Base-by-base conservation (phyloP, 2,329 filamentous ascomycete species). In the Neopestalotiopsis rosae region DNA sequence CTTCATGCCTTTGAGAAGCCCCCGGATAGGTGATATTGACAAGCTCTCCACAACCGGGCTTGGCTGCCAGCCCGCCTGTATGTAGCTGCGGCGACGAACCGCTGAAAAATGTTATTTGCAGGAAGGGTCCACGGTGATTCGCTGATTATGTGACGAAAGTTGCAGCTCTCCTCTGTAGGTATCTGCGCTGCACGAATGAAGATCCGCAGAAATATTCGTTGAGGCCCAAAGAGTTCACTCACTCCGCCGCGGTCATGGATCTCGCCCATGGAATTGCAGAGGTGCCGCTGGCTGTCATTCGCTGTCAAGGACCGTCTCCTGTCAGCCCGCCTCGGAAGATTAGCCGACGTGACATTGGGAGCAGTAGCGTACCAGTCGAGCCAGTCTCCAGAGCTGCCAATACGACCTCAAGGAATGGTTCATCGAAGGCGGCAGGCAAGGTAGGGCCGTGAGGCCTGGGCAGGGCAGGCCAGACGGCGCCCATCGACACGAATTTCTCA, bases 311-410 rank as follows among this genome's bases (percentile, higher is more conserved):
- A 17, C 59, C 12, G 32, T 4, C 57, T 30, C 17, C 59, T 62
- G 63, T 57, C 63, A 66, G 63, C 28, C 63, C n/a, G 42, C 49
- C 63, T 42, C 63, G 63, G 63, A 66, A 66, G 20, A 28, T 14
- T 38, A 57, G 63, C 63, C 63, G 63, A 66, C 45, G 63, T 66
- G 32, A 56, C 63, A 66, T 66, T 45, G 63, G 49, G 10, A 57
- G 32, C 12, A 58, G 24, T 56, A 66, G 49, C 32, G 62, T 65
- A 30, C 62, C 62, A 65, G 42, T 24, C 32, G 62, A 52, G 14
- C 62, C 62, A 65, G 42, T 24, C 32, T 65, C 38, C 20, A 40
- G 34, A 52, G 20, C 24, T 20, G 28, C 59, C 59, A 62, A 62
- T 62, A 30, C 59, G 30, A 62, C 59, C 32, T 38, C n/a, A 62